Percentiles rank a stretch among this genome's conserved stretches.
Evolutionary conservation across 345 rosid genomes (phyloP).

Genomic region (Acer negundo): DNA sequence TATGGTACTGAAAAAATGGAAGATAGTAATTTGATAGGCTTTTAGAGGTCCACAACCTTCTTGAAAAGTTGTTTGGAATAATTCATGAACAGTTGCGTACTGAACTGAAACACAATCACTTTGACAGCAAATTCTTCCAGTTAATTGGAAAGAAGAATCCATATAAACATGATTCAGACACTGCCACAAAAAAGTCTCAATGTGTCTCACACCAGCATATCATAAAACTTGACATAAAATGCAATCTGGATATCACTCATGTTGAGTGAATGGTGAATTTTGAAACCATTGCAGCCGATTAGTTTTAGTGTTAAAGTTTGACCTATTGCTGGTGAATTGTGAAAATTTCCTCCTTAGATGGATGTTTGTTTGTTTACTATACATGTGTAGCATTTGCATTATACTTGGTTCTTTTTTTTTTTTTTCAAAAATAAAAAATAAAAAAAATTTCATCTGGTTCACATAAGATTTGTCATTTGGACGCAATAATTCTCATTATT

Average conservation of each 20-base stretch:
- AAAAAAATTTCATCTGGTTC: not conserved
- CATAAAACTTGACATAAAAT: not conserved
- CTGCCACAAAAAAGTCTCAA: too few relatives aligned
- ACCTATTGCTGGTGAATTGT: not conserved
- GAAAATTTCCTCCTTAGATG: not conserved
- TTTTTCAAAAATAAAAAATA: not conserved
- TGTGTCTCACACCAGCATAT: too few relatives aligned
- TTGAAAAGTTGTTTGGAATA: too few relatives aligned
- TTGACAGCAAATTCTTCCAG: too few relatives aligned
- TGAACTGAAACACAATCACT: too few relatives aligned
- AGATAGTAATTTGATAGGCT: not conserved
- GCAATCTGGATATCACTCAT: not conserved
- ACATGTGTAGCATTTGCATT: slow-evolving; percentile 18
- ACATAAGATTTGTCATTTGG: slow-evolving; percentile 14
- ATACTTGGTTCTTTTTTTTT: not conserved
- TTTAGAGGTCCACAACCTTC: not conserved
- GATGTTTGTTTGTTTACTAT: not conserved
- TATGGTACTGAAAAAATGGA: not conserved
- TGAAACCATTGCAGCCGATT: not conserved
- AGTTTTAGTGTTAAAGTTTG: not conserved
- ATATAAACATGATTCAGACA: too few relatives aligned
- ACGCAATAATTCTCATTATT: slow-evolving; percentile 5
- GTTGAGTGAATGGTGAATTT: not conserved
- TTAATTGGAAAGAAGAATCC: too few relatives aligned
- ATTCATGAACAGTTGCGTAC: too few relatives aligned